phyloP scores from a whole-genome alignment of 2,329 filamentous ascomycete genomes.

The Curvularia spicifera region DNA sequence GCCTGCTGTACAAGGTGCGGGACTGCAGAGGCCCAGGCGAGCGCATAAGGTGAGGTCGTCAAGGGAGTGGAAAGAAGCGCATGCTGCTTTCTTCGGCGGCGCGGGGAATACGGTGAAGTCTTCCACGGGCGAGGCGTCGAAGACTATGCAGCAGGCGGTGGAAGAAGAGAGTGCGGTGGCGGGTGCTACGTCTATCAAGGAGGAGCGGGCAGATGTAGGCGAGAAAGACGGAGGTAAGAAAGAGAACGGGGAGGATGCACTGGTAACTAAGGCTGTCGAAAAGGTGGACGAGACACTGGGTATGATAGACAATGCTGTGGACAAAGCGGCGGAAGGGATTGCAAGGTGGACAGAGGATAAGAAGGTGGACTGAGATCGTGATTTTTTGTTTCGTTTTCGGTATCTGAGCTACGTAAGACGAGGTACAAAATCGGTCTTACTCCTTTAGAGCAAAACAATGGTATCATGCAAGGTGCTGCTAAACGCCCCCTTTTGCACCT shows the following conservation, averaged over 20 bases:
- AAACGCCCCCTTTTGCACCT: neutral
- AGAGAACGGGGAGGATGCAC: too few species aligned
- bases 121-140: neutral
- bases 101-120: neutral
- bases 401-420: neutral
- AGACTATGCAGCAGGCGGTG: neutral
- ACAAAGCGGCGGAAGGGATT: neutral
- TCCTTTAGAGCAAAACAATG: neutral
- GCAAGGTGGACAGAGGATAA: constrained; percentile 10
- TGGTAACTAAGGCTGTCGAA: neutral
- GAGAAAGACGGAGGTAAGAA: neutral
- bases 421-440: neutral
- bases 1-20: neutral
- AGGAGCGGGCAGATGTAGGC: neutral
- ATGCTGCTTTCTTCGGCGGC: neutral
- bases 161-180: neutral
- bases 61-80: neutral
- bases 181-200: neutral
- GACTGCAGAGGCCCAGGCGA: neutral
- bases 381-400: neutral
- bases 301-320: constrained; percentile 7
- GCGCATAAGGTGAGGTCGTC: neutral
- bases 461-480: constrained; percentile 1
- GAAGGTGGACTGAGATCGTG: neutral
- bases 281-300: neutral